A percentile compares a stretch with the other conserved stretches of the same genome.
These are phyloP conservation scores for Paecilomyces variotii DNA, from an alignment of 2,329 filamentous ascomycete species.

Conservation along the genomic window DNA sequence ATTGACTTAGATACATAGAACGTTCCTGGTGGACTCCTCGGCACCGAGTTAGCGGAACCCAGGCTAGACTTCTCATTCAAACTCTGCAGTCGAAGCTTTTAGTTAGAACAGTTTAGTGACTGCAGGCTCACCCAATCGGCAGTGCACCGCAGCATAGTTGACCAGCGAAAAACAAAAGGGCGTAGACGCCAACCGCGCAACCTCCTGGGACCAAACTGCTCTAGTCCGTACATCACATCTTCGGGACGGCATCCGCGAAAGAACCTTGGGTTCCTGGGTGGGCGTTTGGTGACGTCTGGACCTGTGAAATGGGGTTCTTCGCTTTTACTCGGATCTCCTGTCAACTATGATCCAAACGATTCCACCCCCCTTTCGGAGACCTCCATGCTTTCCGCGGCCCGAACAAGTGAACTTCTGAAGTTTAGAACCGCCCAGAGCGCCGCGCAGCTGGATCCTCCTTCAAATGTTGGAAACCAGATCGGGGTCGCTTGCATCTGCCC, in stretches of 20 bases:
- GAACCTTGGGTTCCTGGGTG: neutral
- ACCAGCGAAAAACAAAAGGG: too few relatives aligned
- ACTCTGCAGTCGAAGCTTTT: neutral
- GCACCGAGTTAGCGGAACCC: neutral
- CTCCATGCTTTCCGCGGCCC: neutral
- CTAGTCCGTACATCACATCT: neutral
- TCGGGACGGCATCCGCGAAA: neutral
- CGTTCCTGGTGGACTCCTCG: neutral
- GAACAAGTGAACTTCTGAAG: neutral
- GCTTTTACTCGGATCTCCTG: neutral
- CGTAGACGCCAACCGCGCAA: neutral
- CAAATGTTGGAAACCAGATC: neutral
- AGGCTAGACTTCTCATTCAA: neutral
- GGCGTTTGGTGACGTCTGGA: neutral
- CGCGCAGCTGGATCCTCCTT: neutral
- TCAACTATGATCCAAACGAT: neutral
- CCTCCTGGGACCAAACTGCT: neutral
- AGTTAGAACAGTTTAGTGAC: slow-evolving; percentile 4
- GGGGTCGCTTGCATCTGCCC: neutral
- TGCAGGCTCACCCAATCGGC: slow-evolving; percentile 7
- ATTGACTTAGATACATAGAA: neutral
- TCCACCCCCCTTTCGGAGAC: neutral
- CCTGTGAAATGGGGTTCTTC: neutral
- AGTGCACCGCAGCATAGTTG: neutral
- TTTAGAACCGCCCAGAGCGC: neutral